These are phyloP conservation scores for Apiospora malaysiana DNA, from an alignment of 2,329 filamentous ascomycete genomes.

Conservation along the genomic window DNA sequence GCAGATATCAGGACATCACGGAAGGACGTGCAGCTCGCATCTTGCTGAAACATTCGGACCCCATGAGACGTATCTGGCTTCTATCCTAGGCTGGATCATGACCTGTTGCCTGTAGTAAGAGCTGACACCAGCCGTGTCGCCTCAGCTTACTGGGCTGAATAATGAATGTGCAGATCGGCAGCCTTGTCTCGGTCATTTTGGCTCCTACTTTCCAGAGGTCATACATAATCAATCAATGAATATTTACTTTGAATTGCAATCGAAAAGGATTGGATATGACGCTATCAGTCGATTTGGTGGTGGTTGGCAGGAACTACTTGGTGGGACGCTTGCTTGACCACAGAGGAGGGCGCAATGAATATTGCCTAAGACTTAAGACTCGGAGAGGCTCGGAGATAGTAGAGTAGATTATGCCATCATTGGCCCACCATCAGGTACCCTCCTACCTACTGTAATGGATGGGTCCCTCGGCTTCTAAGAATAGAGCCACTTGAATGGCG, in stretches of 20 bases:
- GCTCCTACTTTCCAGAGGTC: neutral
- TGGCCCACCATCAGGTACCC: neutral
- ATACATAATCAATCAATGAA: neutral
- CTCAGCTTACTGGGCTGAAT: constrained; percentile 16
- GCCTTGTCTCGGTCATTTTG: neutral
- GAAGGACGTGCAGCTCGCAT: neutral
- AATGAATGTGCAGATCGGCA: neutral
- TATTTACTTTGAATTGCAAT: neutral
- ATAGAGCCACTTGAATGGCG: neutral
- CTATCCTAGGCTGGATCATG: too few species aligned
- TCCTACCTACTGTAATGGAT: neutral
- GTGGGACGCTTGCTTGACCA: neutral
- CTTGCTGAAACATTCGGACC: constrained; percentile 4
- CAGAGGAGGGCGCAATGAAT: neutral
- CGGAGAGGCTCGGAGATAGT: constrained; percentile 1
- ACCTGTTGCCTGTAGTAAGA: neutral
- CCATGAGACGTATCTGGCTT: neutral
- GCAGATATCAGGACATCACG: neutral
- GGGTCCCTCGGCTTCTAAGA: neutral
- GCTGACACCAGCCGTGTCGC: neutral
- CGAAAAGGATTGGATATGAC: constrained; percentile 1
- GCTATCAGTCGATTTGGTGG: neutral
- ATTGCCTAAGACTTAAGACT: neutral
- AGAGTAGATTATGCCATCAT: neutral
- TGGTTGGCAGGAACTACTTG: neutral